Percentiles rank a stretch among this genome's conserved stretches.
phyloP scores from a whole-genome alignment of 2,329 filamentous ascomycete genomes.

The Xylariomycetidae sp. region DNA sequence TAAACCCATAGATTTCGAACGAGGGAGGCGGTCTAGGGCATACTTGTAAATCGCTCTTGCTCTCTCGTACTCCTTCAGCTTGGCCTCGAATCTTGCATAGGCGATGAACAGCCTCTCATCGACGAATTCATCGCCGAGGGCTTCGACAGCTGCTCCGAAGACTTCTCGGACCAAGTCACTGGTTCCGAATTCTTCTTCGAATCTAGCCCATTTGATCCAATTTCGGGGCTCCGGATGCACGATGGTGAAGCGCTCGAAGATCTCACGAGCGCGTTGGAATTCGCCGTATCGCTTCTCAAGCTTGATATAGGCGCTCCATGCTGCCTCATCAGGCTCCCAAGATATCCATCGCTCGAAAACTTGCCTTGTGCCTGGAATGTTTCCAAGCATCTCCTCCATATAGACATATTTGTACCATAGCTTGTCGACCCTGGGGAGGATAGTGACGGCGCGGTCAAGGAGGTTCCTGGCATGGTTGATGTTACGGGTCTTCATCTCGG shows the following conservation, averaged over 20 bases:
- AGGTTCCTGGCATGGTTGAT: slow-evolving; percentile 97
- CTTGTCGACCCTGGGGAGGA: slow-evolving; percentile 87
- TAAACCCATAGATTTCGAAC: slow-evolving; percentile 76
- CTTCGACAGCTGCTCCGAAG: slow-evolving; percentile 82
- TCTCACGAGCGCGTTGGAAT: slow-evolving; percentile 81
- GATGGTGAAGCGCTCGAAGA: slow-evolving; percentile 85
- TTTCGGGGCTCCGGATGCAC: slow-evolving; percentile 93
- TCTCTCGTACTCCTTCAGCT: slow-evolving; percentile 91
- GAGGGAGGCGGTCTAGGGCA: slow-evolving; percentile 83
- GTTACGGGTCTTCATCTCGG: slow-evolving; percentile 91
- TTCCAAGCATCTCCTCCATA: slow-evolving; percentile 96
- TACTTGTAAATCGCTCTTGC: slow-evolving; percentile 96
- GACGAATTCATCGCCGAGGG: slow-evolving; percentile 88
- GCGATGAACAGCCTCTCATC: slow-evolving; percentile 94
- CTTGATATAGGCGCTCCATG: slow-evolving; percentile 96
- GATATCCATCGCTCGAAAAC: slow-evolving; percentile 98
- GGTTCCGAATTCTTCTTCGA: slow-evolving; percentile 93
- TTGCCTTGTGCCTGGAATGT: slow-evolving; percentile 85
- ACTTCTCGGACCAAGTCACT: slow-evolving; percentile 89
- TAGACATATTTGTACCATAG: slow-evolving; percentile 99
- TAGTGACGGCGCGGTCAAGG: slow-evolving; percentile 89
- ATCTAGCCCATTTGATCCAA: slow-evolving; percentile 98
- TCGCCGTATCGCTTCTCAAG: slow-evolving; percentile 93
- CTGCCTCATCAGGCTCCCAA: slow-evolving; percentile 94
- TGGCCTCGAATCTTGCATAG: slow-evolving; percentile 92